Evolutionary conservation across 805 yeast species (phyloP), one percentile per base, ranked within the genome.

Genomic region (Nakazawaea molendinolei): DNA sequence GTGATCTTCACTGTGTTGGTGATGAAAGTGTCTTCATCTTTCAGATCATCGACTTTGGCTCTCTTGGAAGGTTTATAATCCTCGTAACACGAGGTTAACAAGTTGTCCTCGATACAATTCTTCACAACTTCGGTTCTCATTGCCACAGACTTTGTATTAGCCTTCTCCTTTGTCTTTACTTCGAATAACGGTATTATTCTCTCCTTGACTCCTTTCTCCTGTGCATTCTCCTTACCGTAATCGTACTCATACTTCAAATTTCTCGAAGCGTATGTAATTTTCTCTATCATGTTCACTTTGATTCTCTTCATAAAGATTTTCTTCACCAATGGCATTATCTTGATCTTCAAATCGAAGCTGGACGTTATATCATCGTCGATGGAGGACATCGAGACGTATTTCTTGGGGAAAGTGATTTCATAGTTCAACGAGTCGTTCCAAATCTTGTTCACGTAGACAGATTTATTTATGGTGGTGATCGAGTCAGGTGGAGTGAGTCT

Each of bases 351-450:
- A 23, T 61, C 17, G 57, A 83, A 49, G 60, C 59, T 61, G 33
- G 71, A 76, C 5, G 21, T 17, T 5, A 24, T 12, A 15, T 33
- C 37, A 16, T 38, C 41, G 13, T 33, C 34, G 3, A 33, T 3
- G 9, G 76, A 67, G 3, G 83, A 82, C 32, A 83, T 56, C 2
- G 83, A 65, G 8, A 82, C 74, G 52, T 67, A 83, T 48, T 83
- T 84, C 40, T 69, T 69, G 0, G 89, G 87, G 40, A 84, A 69
- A 0, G 86, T 71, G 12, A 84, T 68, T 44, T 81, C 81, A 55
- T 84, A 84, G 38, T 76, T 76, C 24, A 84, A 56, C 0, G 86
- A 55, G 38, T 81, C 79, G 46, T 76, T 75, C 92, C 92, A 84
- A 1, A 76, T 67, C 43, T 84, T 67, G 51, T 79, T 81, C 23